Percentiles rank a stretch among this genome's conserved stretches.
phyloP scores from a whole-genome alignment of 2,329 filamentous ascomycete species.

The Aspergillus piperis region DNA sequence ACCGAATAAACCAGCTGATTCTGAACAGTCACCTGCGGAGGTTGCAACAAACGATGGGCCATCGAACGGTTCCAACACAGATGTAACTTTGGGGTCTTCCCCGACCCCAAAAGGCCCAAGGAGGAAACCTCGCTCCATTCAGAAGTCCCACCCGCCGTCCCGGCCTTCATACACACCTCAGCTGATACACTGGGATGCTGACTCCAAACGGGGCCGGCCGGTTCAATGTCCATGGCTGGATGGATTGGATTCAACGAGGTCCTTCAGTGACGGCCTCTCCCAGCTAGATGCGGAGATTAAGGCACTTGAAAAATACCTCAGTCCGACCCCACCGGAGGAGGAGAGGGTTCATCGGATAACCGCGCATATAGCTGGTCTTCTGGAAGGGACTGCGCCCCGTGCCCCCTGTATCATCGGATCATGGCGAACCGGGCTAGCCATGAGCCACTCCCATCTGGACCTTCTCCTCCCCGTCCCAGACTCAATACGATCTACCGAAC shows the following conservation, averaged over 20 bases:
- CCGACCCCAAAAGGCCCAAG: not conserved
- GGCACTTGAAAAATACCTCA: slow-evolving; percentile 48
- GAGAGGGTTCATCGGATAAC: slow-evolving; percentile 29
- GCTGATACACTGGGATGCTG: not conserved
- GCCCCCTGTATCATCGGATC: slow-evolving; percentile 55
- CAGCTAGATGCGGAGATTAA: slow-evolving; percentile 50
- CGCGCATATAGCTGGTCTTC: slow-evolving; percentile 29
- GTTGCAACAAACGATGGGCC: not conserved
- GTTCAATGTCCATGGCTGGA: slow-evolving; percentile 38
- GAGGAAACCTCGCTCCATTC: not conserved
- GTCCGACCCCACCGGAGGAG: slow-evolving; percentile 47
- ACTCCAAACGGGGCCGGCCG: slow-evolving; percentile 12
- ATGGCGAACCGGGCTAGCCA: slow-evolving; percentile 53
- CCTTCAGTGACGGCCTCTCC: slow-evolving; percentile 24
- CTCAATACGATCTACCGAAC: slow-evolving; percentile 23
- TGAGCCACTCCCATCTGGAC: slow-evolving; percentile 59
- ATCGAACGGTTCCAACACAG: not conserved
- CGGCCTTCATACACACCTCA: not conserved
- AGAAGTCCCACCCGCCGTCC: not conserved
- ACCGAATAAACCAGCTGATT: slow-evolving; percentile 15
- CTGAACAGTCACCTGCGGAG: not conserved
- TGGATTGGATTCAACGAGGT: slow-evolving; percentile 17
- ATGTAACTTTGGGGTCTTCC: slow-evolving; percentile 6
- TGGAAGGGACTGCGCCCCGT: slow-evolving; percentile 31
- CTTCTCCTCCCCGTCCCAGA: slow-evolving; percentile 42